Evolutionary conservation across 306 rosid species (phyloP).

Genomic region (Gastrolobium bilobum): DNA sequence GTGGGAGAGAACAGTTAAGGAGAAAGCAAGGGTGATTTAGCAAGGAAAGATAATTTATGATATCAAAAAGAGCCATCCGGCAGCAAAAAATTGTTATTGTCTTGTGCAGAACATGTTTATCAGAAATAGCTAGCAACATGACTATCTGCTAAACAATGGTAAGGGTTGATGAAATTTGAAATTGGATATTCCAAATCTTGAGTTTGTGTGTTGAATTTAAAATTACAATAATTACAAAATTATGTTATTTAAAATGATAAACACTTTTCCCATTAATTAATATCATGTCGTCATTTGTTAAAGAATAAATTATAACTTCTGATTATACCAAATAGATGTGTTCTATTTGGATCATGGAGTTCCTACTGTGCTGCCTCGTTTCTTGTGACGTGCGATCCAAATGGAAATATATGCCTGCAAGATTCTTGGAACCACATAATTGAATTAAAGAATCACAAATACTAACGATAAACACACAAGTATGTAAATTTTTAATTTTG

Average conservation of each 20-base stretch:
- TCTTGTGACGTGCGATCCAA: not conserved
- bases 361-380: not conserved
- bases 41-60: not conserved
- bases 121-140: not conserved
- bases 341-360: not conserved
- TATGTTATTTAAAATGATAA: too few relatives aligned
- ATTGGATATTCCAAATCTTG: not conserved
- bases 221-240: not conserved
- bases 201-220: not conserved
- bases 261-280: not conserved
- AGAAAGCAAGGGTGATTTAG: not conserved
- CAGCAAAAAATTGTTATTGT: not conserved
- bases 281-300: not conserved
- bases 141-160: not conserved
- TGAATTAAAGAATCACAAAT: not conserved
- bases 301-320: too few relatives aligned
- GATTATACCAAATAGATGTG: not conserved
- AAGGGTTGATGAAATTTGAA: not conserved
- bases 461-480: not conserved
- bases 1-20: not conserved
- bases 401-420: not conserved
- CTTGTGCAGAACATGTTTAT: slow-evolving; percentile 4
- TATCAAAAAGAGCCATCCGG: not conserved
- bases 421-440: not conserved
- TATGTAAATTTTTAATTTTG: not conserved